phyloP scores from a whole-genome alignment of 345 rosid genomes.

The Ceriops zippeliana region DNA sequence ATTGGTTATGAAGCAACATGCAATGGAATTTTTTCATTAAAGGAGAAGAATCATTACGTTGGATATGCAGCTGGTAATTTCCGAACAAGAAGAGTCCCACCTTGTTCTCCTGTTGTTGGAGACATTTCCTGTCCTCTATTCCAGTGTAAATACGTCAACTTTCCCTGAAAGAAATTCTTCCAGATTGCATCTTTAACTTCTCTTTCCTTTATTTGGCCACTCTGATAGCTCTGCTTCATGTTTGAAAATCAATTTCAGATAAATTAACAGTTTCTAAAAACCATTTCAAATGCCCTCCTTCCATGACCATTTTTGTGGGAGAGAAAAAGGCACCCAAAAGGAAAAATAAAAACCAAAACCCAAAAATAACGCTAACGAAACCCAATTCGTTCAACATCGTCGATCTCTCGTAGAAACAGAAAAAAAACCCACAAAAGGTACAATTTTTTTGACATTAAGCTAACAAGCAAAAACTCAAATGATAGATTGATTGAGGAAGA shows the following conservation, averaged over 20 bases:
- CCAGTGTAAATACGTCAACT: conserved; percentile 67
- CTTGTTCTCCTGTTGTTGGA: conserved; percentile 52
- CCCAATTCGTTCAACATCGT: background rate
- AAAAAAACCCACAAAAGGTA: background rate
- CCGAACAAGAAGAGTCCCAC: conserved; percentile 83
- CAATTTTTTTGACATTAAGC: too few relatives aligned
- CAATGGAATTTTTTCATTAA: background rate
- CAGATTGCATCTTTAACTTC: conserved; percentile 47
- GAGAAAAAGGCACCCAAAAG: background rate
- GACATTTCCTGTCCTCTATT: conserved; percentile 69
- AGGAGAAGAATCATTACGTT: conserved; percentile 38
- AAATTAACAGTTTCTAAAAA: too few relatives aligned
- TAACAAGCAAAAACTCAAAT: background rate
- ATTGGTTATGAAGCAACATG: background rate
- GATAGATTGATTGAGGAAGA: conserved; percentile 7
- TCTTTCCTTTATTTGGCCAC: conserved; percentile 48
- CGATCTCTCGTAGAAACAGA: background rate
- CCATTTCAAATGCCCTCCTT: too few relatives aligned
- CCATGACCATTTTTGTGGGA: background rate
- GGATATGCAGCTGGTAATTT: conserved; percentile 66
- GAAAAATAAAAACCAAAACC: background rate
- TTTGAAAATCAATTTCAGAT: background rate
- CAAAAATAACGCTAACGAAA: background rate
- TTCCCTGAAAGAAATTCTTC: conserved; percentile 73
- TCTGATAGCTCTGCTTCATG: conserved; percentile 55